Percentiles rank a stretch among this genome's conserved stretches.
Conservation (phyloP, 805 yeast genomes). For the Isabelozyma heimii region DNA sequence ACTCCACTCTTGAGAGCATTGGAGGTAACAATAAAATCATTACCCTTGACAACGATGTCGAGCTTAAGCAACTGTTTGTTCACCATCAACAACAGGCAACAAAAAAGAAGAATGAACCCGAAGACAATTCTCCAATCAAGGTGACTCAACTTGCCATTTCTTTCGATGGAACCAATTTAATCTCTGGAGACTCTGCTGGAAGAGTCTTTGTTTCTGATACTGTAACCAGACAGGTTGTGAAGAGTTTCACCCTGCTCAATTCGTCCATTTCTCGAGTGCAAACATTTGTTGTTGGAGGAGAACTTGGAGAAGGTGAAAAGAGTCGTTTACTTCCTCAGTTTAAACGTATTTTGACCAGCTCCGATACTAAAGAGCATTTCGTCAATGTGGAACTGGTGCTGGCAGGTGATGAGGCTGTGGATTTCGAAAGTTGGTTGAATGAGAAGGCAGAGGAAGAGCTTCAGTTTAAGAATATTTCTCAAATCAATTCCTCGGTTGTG, state of each 20-base stretch:
- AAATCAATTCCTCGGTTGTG: conserved; percentile 37
- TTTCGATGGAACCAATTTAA: conserved; percentile 69
- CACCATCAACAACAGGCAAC: conserved; percentile 40
- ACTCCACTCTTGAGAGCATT: conserved; percentile 50
- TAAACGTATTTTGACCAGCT: conserved; percentile 55
- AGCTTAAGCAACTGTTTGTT: conserved; percentile 49
- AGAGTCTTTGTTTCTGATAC: conserved; percentile 66
- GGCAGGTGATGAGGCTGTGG: conserved; percentile 20
- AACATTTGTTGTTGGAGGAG: conserved; percentile 12
- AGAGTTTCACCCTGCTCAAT: conserved; percentile 46
- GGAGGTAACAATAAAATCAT: conserved; percentile 56
- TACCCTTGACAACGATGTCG: conserved; percentile 51
- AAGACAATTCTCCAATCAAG: conserved; percentile 11
- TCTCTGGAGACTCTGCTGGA: conserved; percentile 77
- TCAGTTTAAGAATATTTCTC: conserved; percentile 44
- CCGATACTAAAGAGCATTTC: conserved; percentile 40
- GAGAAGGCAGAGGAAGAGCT: conserved; percentile 50
- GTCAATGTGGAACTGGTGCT: conserved; percentile 36
- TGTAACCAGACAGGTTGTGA: conserved; percentile 63
- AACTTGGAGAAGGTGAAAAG: conserved; percentile 23
- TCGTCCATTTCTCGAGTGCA: conserved; percentile 32
- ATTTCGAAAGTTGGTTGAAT: conserved; percentile 50
- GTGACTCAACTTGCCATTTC: conserved; percentile 60
- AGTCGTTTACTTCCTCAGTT: conserved; percentile 55
- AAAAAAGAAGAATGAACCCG: conserved; percentile 14